A percentile compares a stretch with the other conserved stretches of the same genome.
These are phyloP conservation scores for Trichoderma lentiforme DNA, from an alignment of 2,329 filamentous ascomycete genomes.

Conservation along the genomic window DNA sequence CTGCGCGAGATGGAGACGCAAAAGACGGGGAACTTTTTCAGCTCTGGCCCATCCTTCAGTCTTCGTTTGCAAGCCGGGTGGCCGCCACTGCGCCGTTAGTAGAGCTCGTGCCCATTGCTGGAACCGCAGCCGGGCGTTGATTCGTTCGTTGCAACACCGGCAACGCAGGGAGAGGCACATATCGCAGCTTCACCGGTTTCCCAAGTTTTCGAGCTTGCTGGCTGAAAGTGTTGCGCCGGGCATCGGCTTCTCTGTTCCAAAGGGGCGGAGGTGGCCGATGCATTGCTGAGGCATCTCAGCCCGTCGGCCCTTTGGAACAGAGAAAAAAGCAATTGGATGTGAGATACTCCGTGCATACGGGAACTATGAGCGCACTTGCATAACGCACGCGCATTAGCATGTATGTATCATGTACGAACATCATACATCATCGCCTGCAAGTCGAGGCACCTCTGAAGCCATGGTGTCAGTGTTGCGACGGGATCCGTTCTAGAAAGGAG, in stretches of 20 bases:
- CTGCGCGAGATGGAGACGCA: neutral
- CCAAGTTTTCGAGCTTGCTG: neutral
- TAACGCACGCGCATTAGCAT: neutral
- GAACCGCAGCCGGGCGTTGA: neutral
- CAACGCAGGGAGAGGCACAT: neutral
- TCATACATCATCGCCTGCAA: conserved; percentile 8
- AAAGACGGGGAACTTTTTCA: conserved; percentile 15
- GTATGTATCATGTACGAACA: neutral
- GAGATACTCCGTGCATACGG: neutral
- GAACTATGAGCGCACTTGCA: conserved; percentile 1
- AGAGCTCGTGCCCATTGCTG: neutral
- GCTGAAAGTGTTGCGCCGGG: neutral
- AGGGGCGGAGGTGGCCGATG: neutral
- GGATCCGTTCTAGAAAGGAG: conserved; percentile 11
- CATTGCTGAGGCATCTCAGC: neutral
- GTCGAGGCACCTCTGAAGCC: neutral
- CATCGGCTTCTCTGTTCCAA: neutral
- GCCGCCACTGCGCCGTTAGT: conserved; percentile 6
- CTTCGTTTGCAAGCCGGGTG: conserved; percentile 12
- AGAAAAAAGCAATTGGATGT: neutral
- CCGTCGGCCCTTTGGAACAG: neutral
- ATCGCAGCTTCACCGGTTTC: neutral
- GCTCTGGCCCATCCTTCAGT: conserved; percentile 7
- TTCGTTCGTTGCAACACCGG: neutral
- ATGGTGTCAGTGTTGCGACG: conserved; percentile 5